A percentile compares a stretch with the other conserved stretches of the same genome.
Evolutionary conservation across 2,329 filamentous ascomycete species (phyloP).

Genomic region (Aspergillus ochraceus): DNA sequence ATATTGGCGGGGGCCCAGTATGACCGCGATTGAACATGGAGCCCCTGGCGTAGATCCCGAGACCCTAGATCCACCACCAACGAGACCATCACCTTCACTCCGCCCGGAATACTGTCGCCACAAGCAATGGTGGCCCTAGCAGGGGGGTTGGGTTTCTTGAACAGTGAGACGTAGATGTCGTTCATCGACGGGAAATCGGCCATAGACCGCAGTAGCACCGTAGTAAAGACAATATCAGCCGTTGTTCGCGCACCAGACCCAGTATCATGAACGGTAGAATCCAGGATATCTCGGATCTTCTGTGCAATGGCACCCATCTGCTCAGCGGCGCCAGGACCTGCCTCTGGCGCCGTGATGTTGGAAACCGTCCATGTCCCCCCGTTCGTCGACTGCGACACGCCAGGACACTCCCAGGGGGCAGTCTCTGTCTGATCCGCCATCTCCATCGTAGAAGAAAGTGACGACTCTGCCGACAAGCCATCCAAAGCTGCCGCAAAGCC

Average conservation of each 20-base stretch:
- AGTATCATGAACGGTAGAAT: background rate
- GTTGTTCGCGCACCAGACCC: constrained; percentile 19
- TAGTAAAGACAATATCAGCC: constrained; percentile 50
- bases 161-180: constrained; percentile 70
- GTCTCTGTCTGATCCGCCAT: constrained; percentile 2
- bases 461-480: constrained; percentile 9
- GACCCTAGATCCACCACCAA: constrained; percentile 45
- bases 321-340: constrained; percentile 38
- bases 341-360: constrained; percentile 40
- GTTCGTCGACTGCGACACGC: constrained; percentile 22
- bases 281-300: constrained; percentile 28
- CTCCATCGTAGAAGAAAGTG: background rate
- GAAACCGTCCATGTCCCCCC: constrained; percentile 35
- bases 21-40: constrained; percentile 89
- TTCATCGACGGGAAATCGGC: constrained; percentile 76
- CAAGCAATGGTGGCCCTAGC: constrained; percentile 81
- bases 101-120: constrained; percentile 63
- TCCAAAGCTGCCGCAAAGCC: constrained; percentile 53
- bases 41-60: constrained; percentile 45
- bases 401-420: constrained; percentile 8
- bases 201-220: constrained; percentile 76
- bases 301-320: constrained; percentile 37
- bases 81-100: constrained; percentile 62
- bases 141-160: constrained; percentile 76
- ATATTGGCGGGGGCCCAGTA: constrained; percentile 99